phyloP scores from a whole-genome alignment of 371 early-diverging fungal genomes.

The Haplosporangium sp. region DNA sequence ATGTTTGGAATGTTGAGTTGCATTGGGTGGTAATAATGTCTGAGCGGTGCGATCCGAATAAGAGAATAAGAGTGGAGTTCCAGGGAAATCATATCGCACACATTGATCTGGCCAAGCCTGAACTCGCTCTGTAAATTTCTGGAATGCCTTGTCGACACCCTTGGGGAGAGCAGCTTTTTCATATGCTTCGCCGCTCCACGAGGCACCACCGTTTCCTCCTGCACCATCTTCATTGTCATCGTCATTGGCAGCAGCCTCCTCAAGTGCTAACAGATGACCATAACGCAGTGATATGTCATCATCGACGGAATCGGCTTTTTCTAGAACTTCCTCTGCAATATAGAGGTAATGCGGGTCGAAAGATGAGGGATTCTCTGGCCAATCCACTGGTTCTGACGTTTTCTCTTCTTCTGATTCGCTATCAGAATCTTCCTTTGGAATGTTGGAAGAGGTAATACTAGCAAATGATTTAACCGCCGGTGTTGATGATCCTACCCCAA shows the following conservation, averaged over 20 bases:
- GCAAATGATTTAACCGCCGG: conserved; percentile 34
- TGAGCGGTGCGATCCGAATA: conserved; percentile 61
- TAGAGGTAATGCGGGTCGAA: conserved; percentile 77
- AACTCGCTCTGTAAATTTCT: conserved; percentile 79
- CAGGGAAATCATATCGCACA: conserved; percentile 83
- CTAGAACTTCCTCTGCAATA: conserved; percentile 68
- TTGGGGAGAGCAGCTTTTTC: conserved; percentile 79
- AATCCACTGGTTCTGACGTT: conserved; percentile 43
- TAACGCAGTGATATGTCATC: conserved; percentile 62
- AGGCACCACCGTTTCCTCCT: conserved; percentile 55
- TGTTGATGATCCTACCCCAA: conserved; percentile 28
- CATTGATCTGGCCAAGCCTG: conserved; percentile 86
- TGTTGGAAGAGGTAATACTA: conserved; percentile 25
- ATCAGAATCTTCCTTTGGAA: conserved; percentile 15
- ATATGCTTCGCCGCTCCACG: conserved; percentile 86
- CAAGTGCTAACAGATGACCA: conserved; percentile 63
- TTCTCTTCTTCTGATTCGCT: conserved; percentile 27
- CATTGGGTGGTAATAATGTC: conserved; percentile 47
- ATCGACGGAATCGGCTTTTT: conserved; percentile 53
- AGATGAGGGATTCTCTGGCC: conserved; percentile 45
- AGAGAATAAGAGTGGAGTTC: conserved; percentile 78
- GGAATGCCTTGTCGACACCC: conserved; percentile 84
- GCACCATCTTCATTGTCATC: conserved; percentile 40
- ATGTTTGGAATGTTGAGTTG: conserved; percentile 41
- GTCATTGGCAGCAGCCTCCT: conserved; percentile 48